These are phyloP conservation scores for Leptosphaerulina australis DNA, from an alignment of 2,329 filamentous ascomycete species.

Conservation along the genomic window DNA sequence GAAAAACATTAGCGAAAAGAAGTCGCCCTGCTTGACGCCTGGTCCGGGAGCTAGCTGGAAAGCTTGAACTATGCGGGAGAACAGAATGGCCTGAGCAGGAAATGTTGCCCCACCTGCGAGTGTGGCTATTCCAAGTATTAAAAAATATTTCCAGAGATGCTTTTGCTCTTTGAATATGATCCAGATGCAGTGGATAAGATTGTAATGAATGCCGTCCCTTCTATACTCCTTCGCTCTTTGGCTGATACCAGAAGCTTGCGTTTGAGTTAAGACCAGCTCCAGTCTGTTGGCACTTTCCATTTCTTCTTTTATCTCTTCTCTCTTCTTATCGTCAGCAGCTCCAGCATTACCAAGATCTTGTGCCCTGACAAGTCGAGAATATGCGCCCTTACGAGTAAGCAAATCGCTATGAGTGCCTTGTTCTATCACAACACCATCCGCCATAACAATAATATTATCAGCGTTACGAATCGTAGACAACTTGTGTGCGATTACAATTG, in stretches of 20 bases:
- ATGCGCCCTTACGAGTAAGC: slow-evolving; percentile 73
- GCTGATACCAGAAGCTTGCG: slow-evolving; percentile 32
- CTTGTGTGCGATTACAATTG: slow-evolving; percentile 94
- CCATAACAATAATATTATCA: slow-evolving; percentile 94
- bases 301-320: slow-evolving; percentile 20
- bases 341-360: slow-evolving; percentile 53
- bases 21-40: slow-evolving; percentile 53
- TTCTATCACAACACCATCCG: slow-evolving; percentile 79
- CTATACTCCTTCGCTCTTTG: slow-evolving; percentile 25
- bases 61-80: slow-evolving; percentile 56
- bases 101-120: slow-evolving; percentile 50
- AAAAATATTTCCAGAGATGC: slow-evolving; percentile 48
- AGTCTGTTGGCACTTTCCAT: slow-evolving; percentile 24
- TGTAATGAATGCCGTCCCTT: slow-evolving; percentile 40
- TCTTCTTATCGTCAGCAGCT: slow-evolving; percentile 31
- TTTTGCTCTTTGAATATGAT: slow-evolving; percentile 41
- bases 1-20: slow-evolving; percentile 64
- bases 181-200: slow-evolving; percentile 33
- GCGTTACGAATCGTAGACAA: slow-evolving; percentile 91
- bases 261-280: slow-evolving; percentile 37
- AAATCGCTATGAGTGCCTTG: slow-evolving; percentile 86
- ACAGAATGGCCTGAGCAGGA: slow-evolving; percentile 58
- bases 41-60: slow-evolving; percentile 53
- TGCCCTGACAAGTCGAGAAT: slow-evolving; percentile 70
- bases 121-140: slow-evolving; percentile 37